These are phyloP conservation scores for Globisporangium parvum DNA, from an alignment of 352 stramenopile genomes.

Conservation along the genomic window DNA sequence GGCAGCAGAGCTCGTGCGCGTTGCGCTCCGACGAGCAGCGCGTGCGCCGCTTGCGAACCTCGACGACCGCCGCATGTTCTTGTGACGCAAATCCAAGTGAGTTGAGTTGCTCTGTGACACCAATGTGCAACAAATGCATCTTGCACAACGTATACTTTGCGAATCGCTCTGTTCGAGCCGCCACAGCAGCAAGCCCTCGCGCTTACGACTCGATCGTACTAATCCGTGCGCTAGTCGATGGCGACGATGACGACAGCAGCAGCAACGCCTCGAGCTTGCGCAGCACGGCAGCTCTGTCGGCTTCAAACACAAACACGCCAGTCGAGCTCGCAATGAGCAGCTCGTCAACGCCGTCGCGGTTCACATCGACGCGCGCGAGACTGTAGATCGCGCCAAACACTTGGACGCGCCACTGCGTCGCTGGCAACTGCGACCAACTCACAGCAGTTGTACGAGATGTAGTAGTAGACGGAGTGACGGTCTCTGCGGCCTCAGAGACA, in stretches of 20 bases:
- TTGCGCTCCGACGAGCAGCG: no score
- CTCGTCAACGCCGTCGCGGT: constrained; percentile 56
- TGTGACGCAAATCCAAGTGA: no score
- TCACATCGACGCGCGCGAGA: constrained; percentile 58
- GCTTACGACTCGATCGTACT: no score
- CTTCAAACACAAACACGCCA: constrained; percentile 64
- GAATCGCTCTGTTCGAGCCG: no score
- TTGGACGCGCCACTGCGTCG: constrained; percentile 36
- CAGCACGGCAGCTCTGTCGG: constrained; percentile 26
- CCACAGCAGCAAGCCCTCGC: no score
- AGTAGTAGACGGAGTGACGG: no score
- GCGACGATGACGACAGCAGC: not conserved
- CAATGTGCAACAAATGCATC: no score
- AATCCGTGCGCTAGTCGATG: not conserved
- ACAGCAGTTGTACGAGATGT: no score
- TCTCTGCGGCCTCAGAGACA: no score
- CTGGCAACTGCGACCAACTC: constrained; percentile 27
- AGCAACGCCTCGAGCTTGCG: constrained; percentile 19
- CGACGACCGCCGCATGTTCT: not conserved
- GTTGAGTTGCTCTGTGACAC: no score
- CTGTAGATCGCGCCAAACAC: constrained; percentile 70
- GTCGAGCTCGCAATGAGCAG: constrained; percentile 58
- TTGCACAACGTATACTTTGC: no score
- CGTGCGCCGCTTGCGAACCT: not conserved
- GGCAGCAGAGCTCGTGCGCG: no score